These are phyloP conservation scores for Mycena maculata DNA, from an alignment of 768 basidiomycete genomes.

Conservation along the genomic window DNA sequence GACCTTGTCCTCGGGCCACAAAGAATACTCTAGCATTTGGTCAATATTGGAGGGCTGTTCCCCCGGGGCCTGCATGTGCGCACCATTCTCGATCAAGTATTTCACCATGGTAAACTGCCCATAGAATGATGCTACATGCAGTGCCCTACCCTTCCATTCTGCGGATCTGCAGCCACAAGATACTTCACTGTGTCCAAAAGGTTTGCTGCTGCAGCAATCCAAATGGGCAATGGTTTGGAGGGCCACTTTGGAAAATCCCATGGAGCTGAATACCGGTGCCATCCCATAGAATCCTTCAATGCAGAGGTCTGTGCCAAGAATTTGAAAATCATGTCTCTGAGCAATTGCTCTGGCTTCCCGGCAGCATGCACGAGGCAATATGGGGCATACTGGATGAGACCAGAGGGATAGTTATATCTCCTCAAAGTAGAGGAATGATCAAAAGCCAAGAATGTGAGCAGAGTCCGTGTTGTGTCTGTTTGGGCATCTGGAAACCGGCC, in stretches of 20 bases:
- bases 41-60: no score
- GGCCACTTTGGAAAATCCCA: not conserved
- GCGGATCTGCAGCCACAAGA: not conserved
- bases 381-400: not conserved
- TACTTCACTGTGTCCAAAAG: not conserved
- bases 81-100: not conserved
- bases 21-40: no score
- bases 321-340: not conserved
- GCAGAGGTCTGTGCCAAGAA: not conserved
- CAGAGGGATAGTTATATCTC: no score
- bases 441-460: slow-evolving; percentile 14
- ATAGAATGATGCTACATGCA: slow-evolving; percentile 1
- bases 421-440: no score
- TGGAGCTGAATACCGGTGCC: not conserved
- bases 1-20: no score
- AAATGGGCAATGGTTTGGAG: not conserved
- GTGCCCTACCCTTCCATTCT: not conserved
- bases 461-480: not conserved
- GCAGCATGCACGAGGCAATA: slow-evolving; percentile 2
- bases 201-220: not conserved
- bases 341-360: not conserved
- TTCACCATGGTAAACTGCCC: not conserved
- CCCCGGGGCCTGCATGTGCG: no score
- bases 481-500: not conserved
- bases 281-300: not conserved